phyloP scores from a whole-genome alignment of 306 rosid genomes.

The Dryas octopetala region DNA sequence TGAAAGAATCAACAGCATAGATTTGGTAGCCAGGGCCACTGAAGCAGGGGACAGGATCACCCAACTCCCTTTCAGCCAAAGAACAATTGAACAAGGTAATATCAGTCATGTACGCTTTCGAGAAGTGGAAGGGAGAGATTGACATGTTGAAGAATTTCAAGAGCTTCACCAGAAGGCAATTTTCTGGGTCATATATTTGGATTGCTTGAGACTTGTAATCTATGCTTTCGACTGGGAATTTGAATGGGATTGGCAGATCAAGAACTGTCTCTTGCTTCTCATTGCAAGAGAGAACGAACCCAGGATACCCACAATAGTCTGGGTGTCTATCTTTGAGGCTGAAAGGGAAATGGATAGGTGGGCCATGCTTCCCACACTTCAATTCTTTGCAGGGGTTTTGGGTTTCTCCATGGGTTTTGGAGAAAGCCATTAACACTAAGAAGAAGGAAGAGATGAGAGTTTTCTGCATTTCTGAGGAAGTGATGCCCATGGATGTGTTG shows the following conservation, averaged over 20 bases:
- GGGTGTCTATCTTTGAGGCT: slow-evolving; percentile 19
- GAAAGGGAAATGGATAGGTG: slow-evolving; percentile 38
- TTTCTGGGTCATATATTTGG: slow-evolving; percentile 8
- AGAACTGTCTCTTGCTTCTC: slow-evolving; percentile 9
- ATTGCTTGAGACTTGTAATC: slow-evolving; percentile 35
- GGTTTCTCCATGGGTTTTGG: not conserved
- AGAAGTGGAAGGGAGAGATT: slow-evolving; percentile 23
- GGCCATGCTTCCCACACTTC: slow-evolving; percentile 21
- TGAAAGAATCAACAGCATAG: not conserved
- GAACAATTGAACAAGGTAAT: slow-evolving; percentile 36
- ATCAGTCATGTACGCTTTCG: fast-evolving
- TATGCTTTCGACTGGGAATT: slow-evolving; percentile 21
- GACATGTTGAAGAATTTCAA: slow-evolving; percentile 9
- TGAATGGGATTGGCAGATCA: slow-evolving; percentile 33
- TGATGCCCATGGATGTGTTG: not conserved
- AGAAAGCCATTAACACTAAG: slow-evolving; percentile 11
- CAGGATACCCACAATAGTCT: slow-evolving; percentile 22
- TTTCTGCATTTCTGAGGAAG: not conserved
- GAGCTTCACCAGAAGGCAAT: slow-evolving; percentile 16
- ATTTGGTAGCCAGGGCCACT: slow-evolving; percentile 8
- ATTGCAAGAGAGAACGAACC: slow-evolving; percentile 37
- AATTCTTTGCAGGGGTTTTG: slow-evolving; percentile 11
- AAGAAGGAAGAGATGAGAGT: not conserved
- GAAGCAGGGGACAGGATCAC: not conserved
- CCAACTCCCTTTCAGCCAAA: not conserved